These are phyloP conservation scores for Diaporthe ilicicola DNA, from an alignment of 2,329 filamentous ascomycete species.

Conservation along the genomic window DNA sequence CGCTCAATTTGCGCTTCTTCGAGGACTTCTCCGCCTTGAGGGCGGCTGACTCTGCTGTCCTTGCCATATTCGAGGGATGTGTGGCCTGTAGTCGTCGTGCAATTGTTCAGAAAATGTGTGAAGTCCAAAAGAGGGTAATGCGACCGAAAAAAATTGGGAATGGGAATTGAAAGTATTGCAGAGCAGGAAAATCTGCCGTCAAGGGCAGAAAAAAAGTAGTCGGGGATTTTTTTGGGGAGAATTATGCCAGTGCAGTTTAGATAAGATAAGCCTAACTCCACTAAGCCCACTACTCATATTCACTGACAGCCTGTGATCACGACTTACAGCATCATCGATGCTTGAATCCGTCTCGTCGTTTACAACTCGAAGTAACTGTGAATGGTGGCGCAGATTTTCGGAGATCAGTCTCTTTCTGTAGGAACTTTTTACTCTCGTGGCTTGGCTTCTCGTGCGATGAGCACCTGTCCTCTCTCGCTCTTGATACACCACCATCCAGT, in stretches of 20 bases:
- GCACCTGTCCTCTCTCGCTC: background rate
- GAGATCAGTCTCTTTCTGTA: background rate
- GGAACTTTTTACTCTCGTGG: background rate
- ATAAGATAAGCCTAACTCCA: slow-evolving; percentile 30
- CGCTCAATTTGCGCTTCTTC: slow-evolving; percentile 34
- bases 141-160: background rate
- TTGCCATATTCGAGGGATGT: slow-evolving; percentile 11
- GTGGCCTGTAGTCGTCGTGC: background rate
- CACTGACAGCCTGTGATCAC: background rate
- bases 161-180: background rate
- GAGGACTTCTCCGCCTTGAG: slow-evolving; percentile 28
- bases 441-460: too few species aligned
- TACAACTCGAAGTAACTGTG: too few species aligned
- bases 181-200: slow-evolving; percentile 5
- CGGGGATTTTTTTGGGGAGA: background rate
- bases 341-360: too few species aligned
- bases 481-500: background rate
- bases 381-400: background rate
- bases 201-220: slow-evolving; percentile 18
- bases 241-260: slow-evolving; percentile 7
- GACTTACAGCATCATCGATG: background rate
- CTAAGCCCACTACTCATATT: background rate
- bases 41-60: slow-evolving; percentile 17
- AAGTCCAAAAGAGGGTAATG: background rate
- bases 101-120: background rate